These are phyloP conservation scores for Tolypocladium ovalisporum DNA, from an alignment of 2,329 filamentous ascomycete genomes.

Conservation along the genomic window DNA sequence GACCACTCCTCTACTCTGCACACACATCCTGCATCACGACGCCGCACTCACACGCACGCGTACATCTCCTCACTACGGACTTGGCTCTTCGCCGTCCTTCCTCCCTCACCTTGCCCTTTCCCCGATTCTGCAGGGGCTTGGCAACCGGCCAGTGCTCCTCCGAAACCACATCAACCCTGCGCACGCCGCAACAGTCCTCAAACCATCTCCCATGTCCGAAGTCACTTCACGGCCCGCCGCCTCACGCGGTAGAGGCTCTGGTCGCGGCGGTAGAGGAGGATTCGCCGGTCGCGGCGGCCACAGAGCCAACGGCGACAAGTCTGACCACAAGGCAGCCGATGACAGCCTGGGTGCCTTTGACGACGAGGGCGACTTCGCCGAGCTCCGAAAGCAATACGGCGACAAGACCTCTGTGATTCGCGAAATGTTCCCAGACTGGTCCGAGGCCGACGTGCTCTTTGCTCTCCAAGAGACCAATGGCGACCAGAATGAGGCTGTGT, in stretches of 20 bases:
- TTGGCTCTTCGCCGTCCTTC: conserved; percentile 16
- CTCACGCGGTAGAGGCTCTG: conserved; percentile 80
- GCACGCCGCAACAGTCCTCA: conserved; percentile 15
- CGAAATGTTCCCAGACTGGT: conserved; percentile 93
- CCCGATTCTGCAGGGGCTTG: conserved; percentile 23
- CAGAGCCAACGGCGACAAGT: conserved; percentile 63
- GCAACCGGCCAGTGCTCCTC: conserved; percentile 20
- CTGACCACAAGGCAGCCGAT: conserved; percentile 39
- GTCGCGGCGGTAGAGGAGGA: conserved; percentile 74
- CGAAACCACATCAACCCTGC: conserved; percentile 5
- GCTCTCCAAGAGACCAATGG: conserved; percentile 82
- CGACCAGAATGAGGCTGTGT: conserved; percentile 63
- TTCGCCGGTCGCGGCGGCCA: conserved; percentile 64
- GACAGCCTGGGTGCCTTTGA: conserved; percentile 49
- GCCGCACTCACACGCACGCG: conserved; percentile 16
- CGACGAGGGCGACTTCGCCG: conserved; percentile 83
- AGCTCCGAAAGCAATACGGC: conserved; percentile 85
- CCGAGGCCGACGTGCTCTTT: conserved; percentile 86
- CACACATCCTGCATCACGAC: conserved; percentile 16
- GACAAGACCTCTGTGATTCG: conserved; percentile 70
- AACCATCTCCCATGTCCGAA: conserved; percentile 72
- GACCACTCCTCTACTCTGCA: conserved; percentile 9
- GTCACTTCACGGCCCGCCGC: conserved; percentile 74
- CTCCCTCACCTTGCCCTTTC: conserved; percentile 18
- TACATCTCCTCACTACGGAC: conserved; percentile 16